These are phyloP conservation scores for Excoecaria cochinchinensis DNA, from an alignment of 345 rosid genomes.

Conservation along the genomic window DNA sequence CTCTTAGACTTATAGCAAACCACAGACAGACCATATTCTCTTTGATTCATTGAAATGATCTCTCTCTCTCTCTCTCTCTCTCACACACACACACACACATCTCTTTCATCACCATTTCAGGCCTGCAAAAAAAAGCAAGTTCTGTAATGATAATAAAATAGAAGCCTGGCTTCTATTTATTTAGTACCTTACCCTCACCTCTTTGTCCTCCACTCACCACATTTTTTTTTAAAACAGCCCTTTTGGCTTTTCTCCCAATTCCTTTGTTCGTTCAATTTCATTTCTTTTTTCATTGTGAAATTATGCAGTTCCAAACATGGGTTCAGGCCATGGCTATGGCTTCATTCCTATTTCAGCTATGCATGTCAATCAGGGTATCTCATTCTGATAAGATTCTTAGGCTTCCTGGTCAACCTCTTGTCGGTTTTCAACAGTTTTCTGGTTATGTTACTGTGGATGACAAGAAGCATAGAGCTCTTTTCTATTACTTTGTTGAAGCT, in stretches of 20 bases:
- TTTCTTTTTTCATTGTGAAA: not conserved
- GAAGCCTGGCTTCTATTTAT: conserved; percentile 12
- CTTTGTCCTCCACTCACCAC: conserved; percentile 29
- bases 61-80: no score
- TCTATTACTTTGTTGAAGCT: conserved; percentile 95
- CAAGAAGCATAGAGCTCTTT: conserved; percentile 68
- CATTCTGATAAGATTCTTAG: conserved; percentile 44
- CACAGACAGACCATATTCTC: not conserved
- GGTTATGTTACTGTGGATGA: conserved; percentile 82
- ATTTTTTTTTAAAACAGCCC: conserved; percentile 2
- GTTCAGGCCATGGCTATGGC: conserved; percentile 36
- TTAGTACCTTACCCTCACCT: conserved; percentile 17
- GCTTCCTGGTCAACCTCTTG: conserved; percentile 89
- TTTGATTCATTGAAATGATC: conserved; percentile 2
- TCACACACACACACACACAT: not conserved
- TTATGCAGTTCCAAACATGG: conserved; percentile 16
- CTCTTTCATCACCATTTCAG: conserved; percentile 36
- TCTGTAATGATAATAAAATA: conserved; percentile 24
- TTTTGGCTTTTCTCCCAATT: not conserved
- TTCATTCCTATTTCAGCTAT: conserved; percentile 28
- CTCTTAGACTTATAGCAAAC: conserved; percentile 7
- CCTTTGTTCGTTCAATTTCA: not conserved
- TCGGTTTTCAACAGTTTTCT: conserved; percentile 71
- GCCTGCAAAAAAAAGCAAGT: conserved; percentile 31
- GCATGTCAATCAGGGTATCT: conserved; percentile 25